Evolutionary conservation across 2,329 filamentous ascomycete genomes (phyloP).

Genomic region (Arthrobotrys pseudoclavata): DNA sequence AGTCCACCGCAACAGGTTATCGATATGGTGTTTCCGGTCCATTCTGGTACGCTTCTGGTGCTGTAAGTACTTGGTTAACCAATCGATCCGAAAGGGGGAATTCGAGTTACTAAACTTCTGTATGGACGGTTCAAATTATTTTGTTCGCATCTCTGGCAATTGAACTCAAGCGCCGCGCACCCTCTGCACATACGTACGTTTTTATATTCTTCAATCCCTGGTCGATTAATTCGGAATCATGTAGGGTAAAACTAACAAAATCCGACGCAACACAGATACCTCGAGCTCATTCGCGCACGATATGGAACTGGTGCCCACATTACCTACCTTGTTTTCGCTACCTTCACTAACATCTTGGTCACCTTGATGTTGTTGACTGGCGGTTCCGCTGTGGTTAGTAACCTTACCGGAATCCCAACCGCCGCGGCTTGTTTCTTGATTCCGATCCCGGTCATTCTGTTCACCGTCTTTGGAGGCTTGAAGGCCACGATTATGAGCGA

Average conservation of each 20-base stretch:
- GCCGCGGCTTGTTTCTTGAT: constrained; percentile 87
- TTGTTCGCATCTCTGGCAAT: constrained; percentile 92
- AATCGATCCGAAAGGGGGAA: not conserved
- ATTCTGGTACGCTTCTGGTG: constrained; percentile 68
- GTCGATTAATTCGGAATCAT: not conserved
- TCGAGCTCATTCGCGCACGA: constrained; percentile 82
- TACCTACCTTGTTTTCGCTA: constrained; percentile 84
- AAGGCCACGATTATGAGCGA: constrained; percentile 84
- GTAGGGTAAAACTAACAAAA: constrained; percentile 15
- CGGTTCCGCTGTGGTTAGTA: constrained; percentile 79
- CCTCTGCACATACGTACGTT: constrained; percentile 79
- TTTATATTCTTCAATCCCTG: too few relatives aligned
- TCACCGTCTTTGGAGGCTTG: constrained; percentile 71
- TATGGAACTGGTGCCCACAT: constrained; percentile 81
- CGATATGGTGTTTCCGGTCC: constrained; percentile 78
- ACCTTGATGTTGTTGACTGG: constrained; percentile 91
- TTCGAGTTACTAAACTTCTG: constrained; percentile 12
- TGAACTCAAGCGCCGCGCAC: constrained; percentile 86
- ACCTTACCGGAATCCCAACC: constrained; percentile 80
- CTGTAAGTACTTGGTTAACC: constrained; percentile 47
- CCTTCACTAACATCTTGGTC: constrained; percentile 88
- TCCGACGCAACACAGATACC: constrained; percentile 37
- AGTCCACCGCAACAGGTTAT: constrained; percentile 85
- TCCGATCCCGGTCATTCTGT: constrained; percentile 83
- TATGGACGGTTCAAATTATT: constrained; percentile 75